A percentile compares a stretch with the other conserved stretches of the same genome.
phyloP scores from a whole-genome alignment of 2,329 filamentous ascomycete genomes.

The Sordariomycetes sp. region DNA sequence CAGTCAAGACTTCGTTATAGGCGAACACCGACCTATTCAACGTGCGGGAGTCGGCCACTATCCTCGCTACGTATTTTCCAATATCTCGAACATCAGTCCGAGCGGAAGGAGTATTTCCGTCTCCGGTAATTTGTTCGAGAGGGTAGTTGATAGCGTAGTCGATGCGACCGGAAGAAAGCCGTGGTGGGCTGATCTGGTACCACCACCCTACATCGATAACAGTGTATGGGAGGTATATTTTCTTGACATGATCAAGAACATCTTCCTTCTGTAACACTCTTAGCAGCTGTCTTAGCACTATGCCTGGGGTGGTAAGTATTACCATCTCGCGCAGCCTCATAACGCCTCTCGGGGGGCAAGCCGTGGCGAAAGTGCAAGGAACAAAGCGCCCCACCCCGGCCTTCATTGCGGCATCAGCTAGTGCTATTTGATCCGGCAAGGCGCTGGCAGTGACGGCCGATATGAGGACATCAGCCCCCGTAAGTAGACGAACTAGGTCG shows the following conservation, averaged over 20 bases:
- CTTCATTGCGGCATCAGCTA: not conserved
- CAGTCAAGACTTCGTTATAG: conserved; percentile 29
- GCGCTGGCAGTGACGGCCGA: not conserved
- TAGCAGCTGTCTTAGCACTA: not conserved
- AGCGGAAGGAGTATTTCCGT: conserved; percentile 27
- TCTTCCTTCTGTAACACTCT: conserved; percentile 26
- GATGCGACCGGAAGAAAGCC: conserved; percentile 16
- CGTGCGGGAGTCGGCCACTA: conserved; percentile 37
- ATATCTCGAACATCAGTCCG: conserved; percentile 38
- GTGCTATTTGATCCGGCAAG: not conserved
- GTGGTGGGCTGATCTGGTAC: conserved; percentile 29
- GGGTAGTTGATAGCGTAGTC: not conserved
- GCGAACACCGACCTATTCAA: conserved; percentile 37
- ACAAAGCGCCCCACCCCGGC: not conserved
- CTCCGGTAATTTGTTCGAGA: conserved; percentile 20
- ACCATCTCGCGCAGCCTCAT: conserved; percentile 12
- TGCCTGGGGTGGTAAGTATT: not conserved
- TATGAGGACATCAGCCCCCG: not conserved
- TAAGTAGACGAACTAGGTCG: not conserved
- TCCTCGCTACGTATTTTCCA: conserved; percentile 33
- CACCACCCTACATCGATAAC: conserved; percentile 46
- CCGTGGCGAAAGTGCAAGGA: not conserved
- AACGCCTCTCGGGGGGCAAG: conserved; percentile 23
- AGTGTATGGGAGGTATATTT: conserved; percentile 36
- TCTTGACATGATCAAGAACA: conserved; percentile 32